Conservation (phyloP, 1,139 yeast genomes). For the Saccharomyces hybrid region DNA sequence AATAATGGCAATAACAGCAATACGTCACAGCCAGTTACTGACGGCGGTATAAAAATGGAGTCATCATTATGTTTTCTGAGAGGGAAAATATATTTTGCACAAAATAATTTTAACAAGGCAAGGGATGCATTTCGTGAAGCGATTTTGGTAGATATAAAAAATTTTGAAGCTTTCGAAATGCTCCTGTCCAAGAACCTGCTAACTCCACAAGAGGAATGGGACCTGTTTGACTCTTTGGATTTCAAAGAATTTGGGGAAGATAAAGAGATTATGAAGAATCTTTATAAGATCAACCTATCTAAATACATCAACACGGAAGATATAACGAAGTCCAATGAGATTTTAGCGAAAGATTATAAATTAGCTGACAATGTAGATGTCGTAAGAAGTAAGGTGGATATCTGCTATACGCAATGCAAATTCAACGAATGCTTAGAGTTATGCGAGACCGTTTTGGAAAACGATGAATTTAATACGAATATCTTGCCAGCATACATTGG, state of each 20-base stretch:
- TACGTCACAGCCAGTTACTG: constrained; percentile 30
- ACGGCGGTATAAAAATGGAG: constrained; percentile 78
- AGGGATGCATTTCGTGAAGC: constrained; percentile 88
- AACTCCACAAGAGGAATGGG: constrained; percentile 87
- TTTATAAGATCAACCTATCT: constrained; percentile 71
- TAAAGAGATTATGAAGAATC: constrained; percentile 65
- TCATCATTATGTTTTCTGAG: constrained; percentile 82
- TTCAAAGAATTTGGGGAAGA: constrained; percentile 75
- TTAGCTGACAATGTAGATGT: constrained; percentile 65
- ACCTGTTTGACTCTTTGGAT: constrained; percentile 51
- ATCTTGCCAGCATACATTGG: constrained; percentile 75
- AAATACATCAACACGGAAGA: constrained; percentile 58
- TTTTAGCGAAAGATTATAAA: constrained; percentile 64
- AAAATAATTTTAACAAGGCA: constrained; percentile 79
- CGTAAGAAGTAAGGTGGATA: constrained; percentile 61
- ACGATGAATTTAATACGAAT: constrained; percentile 67
- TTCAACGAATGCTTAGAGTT: constrained; percentile 68
- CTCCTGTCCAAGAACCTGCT: constrained; percentile 65
- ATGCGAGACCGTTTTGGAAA: constrained; percentile 57
- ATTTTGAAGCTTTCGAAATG: constrained; percentile 88
- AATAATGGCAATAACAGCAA: constrained; percentile 8
- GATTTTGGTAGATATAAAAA: constrained; percentile 76
- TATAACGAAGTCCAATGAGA: constrained; percentile 59
- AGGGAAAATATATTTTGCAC: constrained; percentile 77
- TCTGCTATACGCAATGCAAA: constrained; percentile 67